These are phyloP conservation scores for Acarospora socialis DNA, from an alignment of 2,329 filamentous ascomycete species.

Conservation along the genomic window DNA sequence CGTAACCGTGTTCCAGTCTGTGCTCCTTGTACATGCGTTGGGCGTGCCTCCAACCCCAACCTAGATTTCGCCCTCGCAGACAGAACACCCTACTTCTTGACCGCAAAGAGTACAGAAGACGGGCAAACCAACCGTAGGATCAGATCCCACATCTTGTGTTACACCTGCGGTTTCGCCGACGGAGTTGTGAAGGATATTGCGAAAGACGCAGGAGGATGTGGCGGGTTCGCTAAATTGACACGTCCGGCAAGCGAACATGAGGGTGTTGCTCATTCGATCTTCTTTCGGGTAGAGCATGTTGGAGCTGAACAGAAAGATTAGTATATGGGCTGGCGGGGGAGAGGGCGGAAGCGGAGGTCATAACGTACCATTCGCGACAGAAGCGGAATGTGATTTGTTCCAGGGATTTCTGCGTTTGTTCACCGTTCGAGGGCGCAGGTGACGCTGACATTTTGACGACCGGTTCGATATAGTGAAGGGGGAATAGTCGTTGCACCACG, in stretches of 20 bases:
- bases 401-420: slow-evolving; percentile 23
- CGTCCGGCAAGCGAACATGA: slow-evolving; percentile 92
- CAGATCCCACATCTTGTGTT: slow-evolving; percentile 89
- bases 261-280: slow-evolving; percentile 65
- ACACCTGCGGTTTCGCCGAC: slow-evolving; percentile 93
- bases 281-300: slow-evolving; percentile 98
- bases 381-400: slow-evolving; percentile 94
- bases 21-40: slow-evolving; percentile 3
- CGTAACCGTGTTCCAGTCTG: too few species aligned
- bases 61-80: slow-evolving; percentile 35
- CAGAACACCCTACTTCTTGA: slow-evolving; percentile 39
- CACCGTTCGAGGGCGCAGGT: slow-evolving; percentile 27
- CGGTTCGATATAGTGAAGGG: not conserved
- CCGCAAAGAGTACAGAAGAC: slow-evolving; percentile 41
- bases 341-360: not conserved
- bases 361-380: slow-evolving; percentile 80
- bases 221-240: slow-evolving; percentile 85
- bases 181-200: slow-evolving; percentile 81
- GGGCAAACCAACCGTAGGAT: slow-evolving; percentile 82
- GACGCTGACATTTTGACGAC: slow-evolving; percentile 26
- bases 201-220: slow-evolving; percentile 81
- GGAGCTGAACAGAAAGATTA: slow-evolving; percentile 40
- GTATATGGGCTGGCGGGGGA: slow-evolving; percentile 1
- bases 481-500: slow-evolving; percentile 1
- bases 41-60: slow-evolving; percentile 15